These are phyloP conservation scores for Copromyces sp. DNA, from an alignment of 495 filamentous ascomycete genomes.

Conservation along the genomic window DNA sequence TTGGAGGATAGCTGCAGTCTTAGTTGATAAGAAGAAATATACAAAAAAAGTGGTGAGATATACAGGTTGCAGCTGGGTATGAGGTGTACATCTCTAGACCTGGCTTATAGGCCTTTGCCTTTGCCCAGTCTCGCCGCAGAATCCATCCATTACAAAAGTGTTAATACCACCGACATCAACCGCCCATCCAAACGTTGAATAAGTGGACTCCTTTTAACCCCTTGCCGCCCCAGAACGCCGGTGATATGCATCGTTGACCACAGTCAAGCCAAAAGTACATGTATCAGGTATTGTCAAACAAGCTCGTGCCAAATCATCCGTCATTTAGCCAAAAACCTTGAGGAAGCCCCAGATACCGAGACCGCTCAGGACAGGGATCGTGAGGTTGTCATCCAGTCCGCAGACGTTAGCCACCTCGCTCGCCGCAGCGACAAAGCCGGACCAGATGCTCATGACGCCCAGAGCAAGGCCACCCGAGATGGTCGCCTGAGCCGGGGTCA, in stretches of 20 bases:
- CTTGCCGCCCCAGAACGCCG: neutral
- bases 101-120: neutral
- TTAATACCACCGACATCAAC: neutral
- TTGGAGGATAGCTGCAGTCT: neutral
- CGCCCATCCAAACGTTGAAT: neutral
- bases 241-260: conserved; percentile 4
- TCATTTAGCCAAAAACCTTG: conserved; percentile 67
- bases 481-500: conserved; percentile 35
- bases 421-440: conserved; percentile 73
- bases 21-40: neutral
- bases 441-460: conserved; percentile 76
- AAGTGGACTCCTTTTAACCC: neutral
- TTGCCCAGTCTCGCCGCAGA: neutral
- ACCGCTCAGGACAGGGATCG: conserved; percentile 86
- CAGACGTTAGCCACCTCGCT: conserved; percentile 89
- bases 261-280: conserved; percentile 2
- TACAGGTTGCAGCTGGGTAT: neutral
- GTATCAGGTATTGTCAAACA: neutral
- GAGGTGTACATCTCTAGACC: neutral
- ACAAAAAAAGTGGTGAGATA: neutral
- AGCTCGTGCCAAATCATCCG: neutral
- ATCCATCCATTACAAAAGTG: neutral
- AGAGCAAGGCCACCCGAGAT: conserved; percentile 64
- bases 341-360: conserved; percentile 88
- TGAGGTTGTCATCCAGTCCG: conserved; percentile 93